Base-by-base conservation (phyloP, 1,139 yeast genomes). In the Magnusiomyces ingens region DNA sequence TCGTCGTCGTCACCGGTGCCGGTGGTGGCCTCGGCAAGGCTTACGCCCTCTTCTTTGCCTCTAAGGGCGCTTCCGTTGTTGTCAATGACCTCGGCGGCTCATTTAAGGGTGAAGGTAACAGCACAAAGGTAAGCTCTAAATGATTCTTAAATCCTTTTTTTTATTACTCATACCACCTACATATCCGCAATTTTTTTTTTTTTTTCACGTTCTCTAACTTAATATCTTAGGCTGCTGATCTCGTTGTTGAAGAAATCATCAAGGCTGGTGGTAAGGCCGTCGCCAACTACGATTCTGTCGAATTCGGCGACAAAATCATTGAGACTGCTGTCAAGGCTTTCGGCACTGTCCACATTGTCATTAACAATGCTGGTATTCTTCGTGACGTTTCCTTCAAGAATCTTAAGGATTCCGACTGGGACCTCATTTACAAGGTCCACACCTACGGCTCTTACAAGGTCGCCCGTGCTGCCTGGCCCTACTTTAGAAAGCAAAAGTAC, bases 21-120 rank as follows among this genome's bases (percentile, higher is more conserved):
- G 99, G 99, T 60, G 98, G 97, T 63, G 99, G 98, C 43, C 79
- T 93, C 52, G 99, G 99, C 44, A 85, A 79, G 67, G 83, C 83
- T 52, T 93, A 93, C 71, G 95, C 97, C 21, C 73, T 88, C 43
- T 91, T 85, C 63, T 91, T 79, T 71, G 98, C 96, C 52, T 76
- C 82, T 59, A 77, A 96, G 64, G 98, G 98, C 47, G 99, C 98
- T 59, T 85, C 84, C 12, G 96, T 93, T 49, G 97, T 93, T 13
- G 83, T 80, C 45, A 93, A 93, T 68, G 98, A 93, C 71, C 77
- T 93, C 59, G 97, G 97, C 56, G 95, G 95, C 36, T 77, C 93
- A 29, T 75, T 86, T 56, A 74, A 78, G 42, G 96, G 96, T 48
- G 80, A 78, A 52, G 71, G 69, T 13, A 59, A 59, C 46, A 60